A percentile compares a stretch with the other conserved stretches of the same genome.
phyloP scores from a whole-genome alignment of 352 stramenopile species.

The Phytophthora boehmeriae region DNA sequence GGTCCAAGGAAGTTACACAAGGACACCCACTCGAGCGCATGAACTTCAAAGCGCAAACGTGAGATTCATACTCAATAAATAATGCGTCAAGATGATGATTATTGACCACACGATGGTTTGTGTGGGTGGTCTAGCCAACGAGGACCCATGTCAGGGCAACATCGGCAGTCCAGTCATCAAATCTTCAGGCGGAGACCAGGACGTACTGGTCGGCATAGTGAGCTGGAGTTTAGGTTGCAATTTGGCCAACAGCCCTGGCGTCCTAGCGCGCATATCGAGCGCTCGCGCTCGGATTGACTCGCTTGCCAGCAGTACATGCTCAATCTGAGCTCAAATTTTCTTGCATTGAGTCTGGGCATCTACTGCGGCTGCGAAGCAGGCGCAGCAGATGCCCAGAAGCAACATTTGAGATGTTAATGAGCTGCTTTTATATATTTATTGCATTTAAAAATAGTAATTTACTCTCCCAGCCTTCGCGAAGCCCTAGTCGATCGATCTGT shows the following conservation, averaged over 20 bases:
- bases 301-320: neutral
- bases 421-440: too few relatives aligned
- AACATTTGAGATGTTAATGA: too few relatives aligned
- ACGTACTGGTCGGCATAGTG: conserved; percentile 40
- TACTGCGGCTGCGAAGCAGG: too few relatives aligned
- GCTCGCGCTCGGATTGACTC: conserved; percentile 35
- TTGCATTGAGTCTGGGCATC: too few relatives aligned
- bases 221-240: conserved; percentile 50
- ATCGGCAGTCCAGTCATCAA: conserved; percentile 42
- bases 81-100: conserved; percentile 21
- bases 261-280: conserved; percentile 48
- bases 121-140: conserved; percentile 32
- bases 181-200: neutral
- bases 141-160: conserved; percentile 54
- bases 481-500: too few relatives aligned
- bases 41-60: conserved; percentile 34
- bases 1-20: conserved; percentile 5
- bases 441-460: too few relatives aligned
- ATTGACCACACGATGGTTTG: conserved; percentile 50
- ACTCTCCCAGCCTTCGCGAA: too few relatives aligned
- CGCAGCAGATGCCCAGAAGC: too few relatives aligned
- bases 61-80: conserved; percentile 30
- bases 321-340: too few relatives aligned
- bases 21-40: conserved; percentile 9
- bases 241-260: conserved; percentile 32